A percentile compares a stretch with the other conserved stretches of the same genome.
Evolutionary conservation across 371 early-diverging fungal genomes (phyloP).

Genomic region (Batkoa obscura): DNA sequence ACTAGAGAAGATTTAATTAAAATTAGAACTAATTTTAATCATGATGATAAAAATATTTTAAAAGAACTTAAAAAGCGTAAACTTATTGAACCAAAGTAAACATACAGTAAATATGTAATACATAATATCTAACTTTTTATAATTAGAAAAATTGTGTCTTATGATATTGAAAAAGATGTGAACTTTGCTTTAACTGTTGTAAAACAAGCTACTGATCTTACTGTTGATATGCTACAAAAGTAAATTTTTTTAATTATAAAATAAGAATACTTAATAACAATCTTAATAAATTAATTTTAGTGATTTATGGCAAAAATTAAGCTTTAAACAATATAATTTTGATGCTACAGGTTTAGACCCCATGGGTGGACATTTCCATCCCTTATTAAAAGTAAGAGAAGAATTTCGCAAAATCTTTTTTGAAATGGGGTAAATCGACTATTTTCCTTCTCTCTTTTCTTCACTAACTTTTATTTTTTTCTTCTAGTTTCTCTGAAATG

Average conservation of each 20-base stretch:
- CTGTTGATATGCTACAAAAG: constrained; percentile 81
- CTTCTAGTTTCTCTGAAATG: constrained; percentile 94
- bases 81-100: constrained; percentile 53
- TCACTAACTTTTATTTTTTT: not conserved
- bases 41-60: constrained; percentile 38
- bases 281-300: constrained; percentile 16
- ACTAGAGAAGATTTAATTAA: constrained; percentile 52
- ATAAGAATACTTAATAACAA: not conserved
- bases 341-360: constrained; percentile 74
- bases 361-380: constrained; percentile 89
- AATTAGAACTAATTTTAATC: constrained; percentile 40
- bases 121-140: not conserved
- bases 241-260: constrained; percentile 10
- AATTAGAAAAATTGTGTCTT: constrained; percentile 60
- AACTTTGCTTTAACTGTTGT: constrained; percentile 64
- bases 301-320: constrained; percentile 77
- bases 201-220: constrained; percentile 90
- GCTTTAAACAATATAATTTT: constrained; percentile 99
- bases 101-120: constrained; percentile 1
- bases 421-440: constrained; percentile 70
- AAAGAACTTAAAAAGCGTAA: constrained; percentile 80
- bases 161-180: constrained; percentile 72
- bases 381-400: constrained; percentile 97
- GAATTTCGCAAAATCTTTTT: constrained; percentile 99
- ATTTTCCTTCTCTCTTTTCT: not conserved